Base-by-base conservation (phyloP, 2,329 filamentous ascomycete species). In the Celoporthe dispersa region DNA sequence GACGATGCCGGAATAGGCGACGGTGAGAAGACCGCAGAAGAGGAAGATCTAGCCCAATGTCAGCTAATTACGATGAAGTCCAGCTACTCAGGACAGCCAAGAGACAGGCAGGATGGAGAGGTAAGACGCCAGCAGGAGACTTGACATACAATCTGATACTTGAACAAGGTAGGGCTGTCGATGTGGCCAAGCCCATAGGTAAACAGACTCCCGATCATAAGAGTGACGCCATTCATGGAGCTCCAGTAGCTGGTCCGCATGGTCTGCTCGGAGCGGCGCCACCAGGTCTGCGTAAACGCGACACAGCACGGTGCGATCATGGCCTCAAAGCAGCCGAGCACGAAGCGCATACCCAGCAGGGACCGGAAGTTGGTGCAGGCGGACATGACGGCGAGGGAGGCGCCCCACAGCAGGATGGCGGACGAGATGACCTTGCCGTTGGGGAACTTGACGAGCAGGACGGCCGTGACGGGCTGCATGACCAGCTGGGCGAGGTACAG, bases 401-500 rank as follows among this genome's bases (percentile, higher is more conserved):
- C 72, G 0, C 87, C 87, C 87, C 88, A 90, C 12, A 83, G 80
- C 2, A 88, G 76, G 0, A 89, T 83, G 66, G 87, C 85, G 1
- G 76, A 75, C 1, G 81, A 83, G 28, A 86, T 75, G 53, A 89
- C 83, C 73, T 88, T 88, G 22, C 86, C 86, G 0, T 84, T 85
- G 0, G 86, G 87, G 0, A 87, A 73, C 73, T 86, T 85, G 37
- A 87, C 85, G 0, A 88, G 80, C 5, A 86, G 74, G 68, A 82
- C 82, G 0, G 87, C 86, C 5, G 87, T 82, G 0, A 87, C 78
- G 1, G 86, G 85, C 74, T 90, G 87, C 80, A 88, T 85, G 16
- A 87, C 79, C 11, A 90, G 81, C 75, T 89, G 86, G 0, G 87
- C 87, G n/a, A 89, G 79, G 74, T 87, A 90, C 19, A 90, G 79